Conservation (phyloP, 1,284 basidiomycete genomes). For the Austroboletus niveus region DNA sequence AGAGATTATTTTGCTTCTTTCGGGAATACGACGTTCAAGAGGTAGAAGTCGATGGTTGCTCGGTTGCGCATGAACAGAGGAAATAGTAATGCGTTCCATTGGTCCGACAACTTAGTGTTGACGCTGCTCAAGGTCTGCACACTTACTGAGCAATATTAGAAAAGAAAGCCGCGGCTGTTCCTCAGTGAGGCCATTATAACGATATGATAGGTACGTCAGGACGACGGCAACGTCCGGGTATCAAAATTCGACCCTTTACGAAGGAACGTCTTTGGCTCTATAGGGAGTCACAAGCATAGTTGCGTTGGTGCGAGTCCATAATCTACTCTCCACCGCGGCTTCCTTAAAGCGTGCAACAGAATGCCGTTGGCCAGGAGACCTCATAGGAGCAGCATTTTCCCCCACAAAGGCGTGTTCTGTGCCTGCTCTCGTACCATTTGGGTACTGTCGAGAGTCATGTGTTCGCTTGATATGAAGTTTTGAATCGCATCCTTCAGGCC, state of each 20-base stretch:
- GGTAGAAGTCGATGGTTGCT: constrained; percentile 31
- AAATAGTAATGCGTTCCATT: constrained; percentile 31
- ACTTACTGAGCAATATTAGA: constrained; percentile 31
- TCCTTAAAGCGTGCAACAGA: constrained; percentile 39
- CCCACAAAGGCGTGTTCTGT: constrained; percentile 26
- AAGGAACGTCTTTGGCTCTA: constrained; percentile 51
- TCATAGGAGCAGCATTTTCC: constrained; percentile 40
- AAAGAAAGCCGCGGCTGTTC: constrained; percentile 41
- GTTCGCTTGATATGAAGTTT: constrained; percentile 22
- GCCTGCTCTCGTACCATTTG: constrained; percentile 14
- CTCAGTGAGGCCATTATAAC: constrained; percentile 35
- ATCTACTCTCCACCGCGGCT: constrained; percentile 51
- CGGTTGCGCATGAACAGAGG: constrained; percentile 39
- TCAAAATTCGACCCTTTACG: constrained; percentile 43
- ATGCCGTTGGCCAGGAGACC: constrained; percentile 46
- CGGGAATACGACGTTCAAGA: too few relatives aligned
- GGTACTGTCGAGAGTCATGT: constrained; percentile 14
- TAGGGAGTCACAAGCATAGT: constrained; percentile 54
- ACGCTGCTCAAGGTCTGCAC: constrained; percentile 37
- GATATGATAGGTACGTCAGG: too few relatives aligned
- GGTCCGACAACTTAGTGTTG: constrained; percentile 41
- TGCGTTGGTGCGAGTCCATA: constrained; percentile 47
- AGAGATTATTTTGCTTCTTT: too few relatives aligned
- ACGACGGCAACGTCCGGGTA: too few relatives aligned
- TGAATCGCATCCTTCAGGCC: constrained; percentile 16